Evolutionary conservation across 305 asterid genomes (phyloP), one percentile per base, ranked within the genome.

Genomic region (Rubia balearica): DNA sequence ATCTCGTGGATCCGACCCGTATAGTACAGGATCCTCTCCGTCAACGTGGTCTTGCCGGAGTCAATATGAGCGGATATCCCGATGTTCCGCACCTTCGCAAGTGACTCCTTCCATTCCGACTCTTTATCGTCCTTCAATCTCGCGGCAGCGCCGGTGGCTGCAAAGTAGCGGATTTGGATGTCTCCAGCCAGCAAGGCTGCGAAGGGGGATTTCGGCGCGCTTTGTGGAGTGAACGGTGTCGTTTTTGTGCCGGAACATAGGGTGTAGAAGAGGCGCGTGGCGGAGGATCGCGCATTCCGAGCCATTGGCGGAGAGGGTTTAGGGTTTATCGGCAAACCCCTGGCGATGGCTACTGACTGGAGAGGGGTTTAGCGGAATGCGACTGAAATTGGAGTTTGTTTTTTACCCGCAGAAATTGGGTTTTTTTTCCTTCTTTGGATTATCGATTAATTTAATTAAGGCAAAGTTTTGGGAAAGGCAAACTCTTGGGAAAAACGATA

Each of bases 1-100:
- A 93, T 91, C 85, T 93, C 96, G 77, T 92, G 97, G 85, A 91
- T 95, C 87, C 96, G 86, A 66, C 99, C 99, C 42, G 99, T 95
- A 63, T 95, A 95, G 67, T 27, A 95, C 83, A 91, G 40, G n/a
- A 91, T 82, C 74, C 99, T 83, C 84, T 95, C 99, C 16, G 99
- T 95, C 61, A 91, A 76, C 70, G 99, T 95, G 61, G 99, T 93
- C 78, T 93, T 93, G 5, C 98, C 97, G 10, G 98, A 91, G 77
- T 93, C 98, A 68, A 91, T 93, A 75, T 95, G 99, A 42, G 99
- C 99, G 57, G 97, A 91, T 57, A 91, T 93, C 38, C 98, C 99
- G 42, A 95, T 95, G 63, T 95, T 95, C 14, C 99, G 87, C 24
- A 89, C 84, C 84, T 85, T 90, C 71, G 77, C 83, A 68, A 90